Percentiles rank a stretch among this genome's conserved stretches.
phyloP scores from a whole-genome alignment of 2,329 filamentous ascomycete genomes.

The Colletotrichum chlorophyti region DNA sequence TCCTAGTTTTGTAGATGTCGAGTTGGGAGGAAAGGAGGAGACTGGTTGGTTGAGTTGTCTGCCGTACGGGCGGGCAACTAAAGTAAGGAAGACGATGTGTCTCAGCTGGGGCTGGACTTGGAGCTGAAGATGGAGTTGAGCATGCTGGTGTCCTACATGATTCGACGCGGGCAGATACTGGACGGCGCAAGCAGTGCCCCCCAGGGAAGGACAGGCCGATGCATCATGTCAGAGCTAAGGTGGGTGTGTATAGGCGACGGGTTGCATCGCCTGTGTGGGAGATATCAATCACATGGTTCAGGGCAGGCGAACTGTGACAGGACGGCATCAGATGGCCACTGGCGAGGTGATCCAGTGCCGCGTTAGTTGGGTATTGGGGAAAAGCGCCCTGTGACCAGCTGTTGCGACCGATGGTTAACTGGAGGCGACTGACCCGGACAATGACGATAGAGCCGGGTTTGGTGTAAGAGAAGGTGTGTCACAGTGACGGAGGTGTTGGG shows the following conservation, averaged over 20 bases:
- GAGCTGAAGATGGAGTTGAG: neutral
- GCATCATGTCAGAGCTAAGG: constrained; percentile 24
- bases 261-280: constrained; percentile 13
- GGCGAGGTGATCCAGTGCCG: neutral
- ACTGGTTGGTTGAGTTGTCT: too few species aligned
- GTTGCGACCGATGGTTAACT: too few species aligned
- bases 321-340: constrained; percentile 18
- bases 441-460: constrained; percentile 21
- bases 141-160: neutral
- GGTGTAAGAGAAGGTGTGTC: constrained; percentile 25
- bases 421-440: neutral
- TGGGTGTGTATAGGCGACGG: too few species aligned
- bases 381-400: constrained; percentile 22
- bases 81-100: constrained; percentile 4
- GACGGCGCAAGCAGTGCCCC: constrained; percentile 30
- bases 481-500: neutral
- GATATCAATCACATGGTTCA: constrained; percentile 26
- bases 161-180: constrained; percentile 28
- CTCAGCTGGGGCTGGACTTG: constrained; percentile 1
- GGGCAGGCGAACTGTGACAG: constrained; percentile 19
- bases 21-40: too few species aligned
- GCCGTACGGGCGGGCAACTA: too few species aligned
- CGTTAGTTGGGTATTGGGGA: too few species aligned
- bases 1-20: neutral
- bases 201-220: constrained; percentile 1